Evolutionary conservation across 805 yeast genomes (phyloP).

Genomic region (Lachancea cidri): DNA sequence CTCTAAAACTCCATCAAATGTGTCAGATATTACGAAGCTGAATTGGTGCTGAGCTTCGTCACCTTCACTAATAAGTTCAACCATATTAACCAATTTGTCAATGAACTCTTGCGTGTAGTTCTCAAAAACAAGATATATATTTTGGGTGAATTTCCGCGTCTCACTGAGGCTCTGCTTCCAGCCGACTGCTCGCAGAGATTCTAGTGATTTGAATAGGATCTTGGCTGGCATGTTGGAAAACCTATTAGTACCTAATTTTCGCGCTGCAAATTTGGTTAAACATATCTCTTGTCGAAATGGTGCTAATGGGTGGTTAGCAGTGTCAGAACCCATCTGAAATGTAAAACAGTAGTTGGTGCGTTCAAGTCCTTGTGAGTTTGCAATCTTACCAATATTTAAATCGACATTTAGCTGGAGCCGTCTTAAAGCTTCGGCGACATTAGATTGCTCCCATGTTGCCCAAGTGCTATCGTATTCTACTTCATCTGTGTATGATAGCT

Average conservation of each 20-base stretch:
- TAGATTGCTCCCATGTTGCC: slow-evolving; percentile 2
- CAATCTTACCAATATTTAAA: background rate
- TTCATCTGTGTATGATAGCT: background rate
- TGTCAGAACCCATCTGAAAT: background rate
- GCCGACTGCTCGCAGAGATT: background rate
- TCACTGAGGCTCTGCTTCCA: background rate
- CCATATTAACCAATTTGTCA: background rate
- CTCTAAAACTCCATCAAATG: slow-evolving; percentile 4
- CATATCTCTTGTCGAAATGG: slow-evolving; percentile 1
- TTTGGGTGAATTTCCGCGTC: background rate
- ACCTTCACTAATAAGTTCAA: background rate
- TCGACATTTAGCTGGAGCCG: background rate
- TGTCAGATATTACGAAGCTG: slow-evolving; percentile 2
- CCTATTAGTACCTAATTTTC: background rate
- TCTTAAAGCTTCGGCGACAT: background rate
- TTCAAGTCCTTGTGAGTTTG: background rate
- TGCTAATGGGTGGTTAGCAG: background rate
- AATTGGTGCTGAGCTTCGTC: background rate
- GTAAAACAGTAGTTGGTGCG: slow-evolving; percentile 5
- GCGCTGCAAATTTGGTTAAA: slow-evolving; percentile 1
- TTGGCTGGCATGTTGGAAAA: slow-evolving; percentile 1
- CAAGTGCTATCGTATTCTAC: background rate
- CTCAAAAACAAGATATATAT: slow-evolving; percentile 3
- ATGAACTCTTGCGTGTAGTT: slow-evolving; percentile 4
- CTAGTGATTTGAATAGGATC: background rate